These are phyloP conservation scores for Lasiosphaeria hispida DNA, from an alignment of 495 filamentous ascomycete species.

Conservation along the genomic window DNA sequence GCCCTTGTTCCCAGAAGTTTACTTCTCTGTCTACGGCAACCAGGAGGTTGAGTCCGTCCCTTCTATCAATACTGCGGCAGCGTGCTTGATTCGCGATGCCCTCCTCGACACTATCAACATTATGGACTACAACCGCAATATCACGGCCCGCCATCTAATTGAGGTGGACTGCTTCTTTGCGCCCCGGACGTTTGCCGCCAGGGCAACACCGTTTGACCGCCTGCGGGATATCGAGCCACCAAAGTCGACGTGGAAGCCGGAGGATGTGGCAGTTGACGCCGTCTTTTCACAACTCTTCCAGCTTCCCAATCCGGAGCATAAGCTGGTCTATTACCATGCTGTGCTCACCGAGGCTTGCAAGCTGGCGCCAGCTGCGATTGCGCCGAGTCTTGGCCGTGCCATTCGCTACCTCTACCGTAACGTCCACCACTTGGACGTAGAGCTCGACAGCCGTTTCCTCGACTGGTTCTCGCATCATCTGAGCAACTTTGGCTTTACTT, in stretches of 20 bases:
- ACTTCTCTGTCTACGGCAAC: constrained; percentile 84
- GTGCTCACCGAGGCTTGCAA: constrained; percentile 94
- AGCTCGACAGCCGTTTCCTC: constrained; percentile 81
- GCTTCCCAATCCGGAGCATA: constrained; percentile 85
- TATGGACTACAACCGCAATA: constrained; percentile 86
- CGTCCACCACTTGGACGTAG: constrained; percentile 77
- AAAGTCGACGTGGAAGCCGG: constrained; percentile 88
- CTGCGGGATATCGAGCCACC: constrained; percentile 71
- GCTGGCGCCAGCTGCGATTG: constrained; percentile 89
- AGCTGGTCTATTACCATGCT: constrained; percentile 93
- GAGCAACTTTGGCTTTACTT: constrained; percentile 98
- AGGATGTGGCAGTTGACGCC: constrained; percentile 95
- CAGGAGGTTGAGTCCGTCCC: constrained; percentile 94
- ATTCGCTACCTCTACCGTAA: constrained; percentile 88
- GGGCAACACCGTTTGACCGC: constrained; percentile 86
- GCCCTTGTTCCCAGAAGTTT: constrained; percentile 85
- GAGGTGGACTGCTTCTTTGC: constrained; percentile 95
- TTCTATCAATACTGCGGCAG: constrained; percentile 66
- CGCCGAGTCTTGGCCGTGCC: constrained; percentile 89
- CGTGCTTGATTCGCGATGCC: constrained; percentile 77
- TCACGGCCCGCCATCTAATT: constrained; percentile 82
- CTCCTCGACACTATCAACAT: constrained; percentile 92
- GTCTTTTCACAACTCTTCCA: constrained; percentile 93
- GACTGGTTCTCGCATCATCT: constrained; percentile 99
- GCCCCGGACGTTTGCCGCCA: constrained; percentile 81